A percentile compares a stretch with the other conserved stretches of the same genome.
Evolutionary conservation across 1,284 basidiomycete species (phyloP).

Genomic region (Melampsora larici-populina): DNA sequence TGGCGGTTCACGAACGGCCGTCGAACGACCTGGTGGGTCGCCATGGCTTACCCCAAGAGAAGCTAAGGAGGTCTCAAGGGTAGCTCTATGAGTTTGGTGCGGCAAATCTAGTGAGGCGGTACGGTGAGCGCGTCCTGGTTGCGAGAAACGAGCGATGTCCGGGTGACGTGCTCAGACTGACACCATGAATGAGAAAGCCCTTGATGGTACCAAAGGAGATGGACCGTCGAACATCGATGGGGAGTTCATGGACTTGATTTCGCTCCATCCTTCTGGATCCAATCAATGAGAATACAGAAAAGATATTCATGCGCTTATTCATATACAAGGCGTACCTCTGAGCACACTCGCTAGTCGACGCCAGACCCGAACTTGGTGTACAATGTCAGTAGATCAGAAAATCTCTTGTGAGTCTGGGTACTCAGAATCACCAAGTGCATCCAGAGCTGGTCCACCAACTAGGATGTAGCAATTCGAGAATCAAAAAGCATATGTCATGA

Average conservation of each 20-base stretch:
- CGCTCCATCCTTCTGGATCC: conserved; percentile 61
- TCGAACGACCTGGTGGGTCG: conserved; percentile 9
- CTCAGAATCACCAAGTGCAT: conserved; percentile 26
- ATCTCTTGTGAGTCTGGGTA: conserved; percentile 32
- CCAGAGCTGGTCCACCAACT: conserved; percentile 19
- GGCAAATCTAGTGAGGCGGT: neutral
- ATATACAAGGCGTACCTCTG: too few species aligned
- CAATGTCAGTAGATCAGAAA: conserved; percentile 66
- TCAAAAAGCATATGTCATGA: conserved; percentile 33
- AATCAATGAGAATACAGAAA: neutral
- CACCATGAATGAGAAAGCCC: conserved; percentile 88
- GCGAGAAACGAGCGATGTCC: conserved; percentile 3
- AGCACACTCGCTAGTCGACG: conserved; percentile 65
- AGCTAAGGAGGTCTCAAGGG: neutral
- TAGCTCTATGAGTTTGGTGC: neutral
- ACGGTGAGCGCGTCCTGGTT: neutral
- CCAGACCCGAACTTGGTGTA: conserved; percentile 84
- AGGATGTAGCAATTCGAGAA: conserved; percentile 38
- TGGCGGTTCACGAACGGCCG: conserved; percentile 14
- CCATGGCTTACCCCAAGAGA: neutral
- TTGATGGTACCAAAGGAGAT: conserved; percentile 99
- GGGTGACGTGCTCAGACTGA: conserved; percentile 60
- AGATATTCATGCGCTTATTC: too few species aligned
- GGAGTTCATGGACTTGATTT: conserved; percentile 66
- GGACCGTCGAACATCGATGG: conserved; percentile 86